phyloP scores from a whole-genome alignment of 2,329 filamentous ascomycete species.

The Ascochyta pisi region DNA sequence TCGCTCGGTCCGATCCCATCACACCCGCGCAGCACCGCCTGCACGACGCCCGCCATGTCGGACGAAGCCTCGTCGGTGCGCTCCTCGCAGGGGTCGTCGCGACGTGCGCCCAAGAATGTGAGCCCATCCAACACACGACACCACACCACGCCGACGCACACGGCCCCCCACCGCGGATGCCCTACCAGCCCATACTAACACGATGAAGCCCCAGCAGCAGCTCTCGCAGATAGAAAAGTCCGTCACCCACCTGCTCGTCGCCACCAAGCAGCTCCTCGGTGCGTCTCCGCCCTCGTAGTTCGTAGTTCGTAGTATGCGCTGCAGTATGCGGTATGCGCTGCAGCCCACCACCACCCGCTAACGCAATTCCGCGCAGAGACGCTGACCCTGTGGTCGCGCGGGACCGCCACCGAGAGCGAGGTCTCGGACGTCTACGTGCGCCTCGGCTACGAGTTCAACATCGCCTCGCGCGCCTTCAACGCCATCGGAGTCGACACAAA shows the following conservation, averaged over 20 bases:
- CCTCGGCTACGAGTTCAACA: slow-evolving; percentile 98
- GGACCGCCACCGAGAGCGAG: slow-evolving; percentile 88
- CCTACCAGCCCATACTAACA: neutral
- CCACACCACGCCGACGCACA: slow-evolving; percentile 3
- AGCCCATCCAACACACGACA: slow-evolving; percentile 19
- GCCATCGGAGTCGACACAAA: slow-evolving; percentile 95
- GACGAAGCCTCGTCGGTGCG: slow-evolving; percentile 37
- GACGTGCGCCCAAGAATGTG: slow-evolving; percentile 47
- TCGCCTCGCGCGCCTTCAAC: slow-evolving; percentile 94
- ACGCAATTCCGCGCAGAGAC: slow-evolving; percentile 66
- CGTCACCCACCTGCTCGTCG: slow-evolving; percentile 88
- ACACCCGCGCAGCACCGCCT: slow-evolving; percentile 25
- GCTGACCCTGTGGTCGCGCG: slow-evolving; percentile 95
- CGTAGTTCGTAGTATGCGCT: too few species aligned
- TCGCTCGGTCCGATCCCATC: slow-evolving; percentile 6
- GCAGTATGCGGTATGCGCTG: too few species aligned
- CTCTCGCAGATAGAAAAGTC: slow-evolving; percentile 99
- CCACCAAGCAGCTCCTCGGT: slow-evolving; percentile 89
- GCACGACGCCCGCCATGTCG: slow-evolving; percentile 31
- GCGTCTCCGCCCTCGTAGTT: slow-evolving; percentile 8
- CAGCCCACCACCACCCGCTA: slow-evolving; percentile 18
- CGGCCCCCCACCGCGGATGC: neutral
- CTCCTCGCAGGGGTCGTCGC: slow-evolving; percentile 56
- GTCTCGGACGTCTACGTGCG: slow-evolving; percentile 98
- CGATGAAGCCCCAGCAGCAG: slow-evolving; percentile 69